Percentiles rank a stretch among this genome's conserved stretches.
Evolutionary conservation across 805 yeast species (phyloP).

Genomic region (Cyberlindnera samutprakarnensis): DNA sequence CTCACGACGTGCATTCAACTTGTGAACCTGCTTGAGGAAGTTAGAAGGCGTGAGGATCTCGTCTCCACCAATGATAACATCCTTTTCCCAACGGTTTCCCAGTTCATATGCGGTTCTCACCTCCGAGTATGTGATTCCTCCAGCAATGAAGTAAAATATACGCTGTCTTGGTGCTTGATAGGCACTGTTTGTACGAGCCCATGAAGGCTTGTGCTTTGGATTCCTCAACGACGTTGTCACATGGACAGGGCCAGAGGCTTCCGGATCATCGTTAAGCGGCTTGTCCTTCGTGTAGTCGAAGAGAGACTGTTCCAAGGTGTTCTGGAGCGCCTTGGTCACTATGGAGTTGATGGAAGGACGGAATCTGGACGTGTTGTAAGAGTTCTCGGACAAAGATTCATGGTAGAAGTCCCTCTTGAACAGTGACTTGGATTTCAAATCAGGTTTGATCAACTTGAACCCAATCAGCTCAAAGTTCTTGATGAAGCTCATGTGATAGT

Average conservation of each 20-base stretch:
- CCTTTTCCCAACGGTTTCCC: slow-evolving; percentile 53
- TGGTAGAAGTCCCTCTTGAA: slow-evolving; percentile 47
- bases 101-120: slow-evolving; percentile 68
- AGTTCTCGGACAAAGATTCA: slow-evolving; percentile 34
- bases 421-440: slow-evolving; percentile 31
- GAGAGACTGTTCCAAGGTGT: slow-evolving; percentile 45
- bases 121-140: slow-evolving; percentile 86
- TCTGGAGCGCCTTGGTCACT: slow-evolving; percentile 41
- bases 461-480: slow-evolving; percentile 53
- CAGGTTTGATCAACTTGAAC: slow-evolving; percentile 40
- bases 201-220: slow-evolving; percentile 65
- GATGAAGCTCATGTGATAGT: slow-evolving; percentile 45
- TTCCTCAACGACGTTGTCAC: slow-evolving; percentile 51
- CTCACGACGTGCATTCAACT: slow-evolving; percentile 28
- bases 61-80: slow-evolving; percentile 77
- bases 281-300: slow-evolving; percentile 76
- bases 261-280: slow-evolving; percentile 43
- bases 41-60: slow-evolving; percentile 50
- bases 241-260: slow-evolving; percentile 24
- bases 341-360: slow-evolving; percentile 62
- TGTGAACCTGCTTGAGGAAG: slow-evolving; percentile 31
- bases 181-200: slow-evolving; percentile 48
- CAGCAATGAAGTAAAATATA: slow-evolving; percentile 74
- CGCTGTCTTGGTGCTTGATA: slow-evolving; percentile 48
- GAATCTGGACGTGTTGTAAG: slow-evolving; percentile 62